Percentiles rank a stretch among this genome's conserved stretches.
These are phyloP conservation scores for Phytopythium vexans DNA, from an alignment of 352 stramenopile species.

Conservation along the genomic window DNA sequence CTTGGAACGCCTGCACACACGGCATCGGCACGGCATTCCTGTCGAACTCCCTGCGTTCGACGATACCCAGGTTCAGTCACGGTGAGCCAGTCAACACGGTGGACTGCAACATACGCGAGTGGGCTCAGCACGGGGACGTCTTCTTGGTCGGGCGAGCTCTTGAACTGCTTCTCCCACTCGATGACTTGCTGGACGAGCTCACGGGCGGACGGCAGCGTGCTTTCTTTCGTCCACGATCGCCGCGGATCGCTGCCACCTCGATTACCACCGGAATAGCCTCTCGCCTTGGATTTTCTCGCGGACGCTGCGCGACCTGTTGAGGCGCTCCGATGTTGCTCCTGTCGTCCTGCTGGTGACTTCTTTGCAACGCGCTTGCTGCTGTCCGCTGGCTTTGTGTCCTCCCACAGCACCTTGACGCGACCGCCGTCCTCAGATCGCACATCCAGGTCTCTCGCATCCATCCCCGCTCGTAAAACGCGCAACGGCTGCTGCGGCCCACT, in stretches of 20 bases:
- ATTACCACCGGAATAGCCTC: background rate
- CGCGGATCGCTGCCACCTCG: background rate
- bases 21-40: constrained; percentile 1
- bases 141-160: background rate
- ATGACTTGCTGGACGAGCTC: constrained; percentile 15
- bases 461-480: too few relatives aligned
- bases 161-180: constrained; percentile 19
- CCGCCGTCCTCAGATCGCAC: too few relatives aligned
- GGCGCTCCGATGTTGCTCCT: background rate
- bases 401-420: constrained; percentile 4
- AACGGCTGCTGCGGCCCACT: too few relatives aligned
- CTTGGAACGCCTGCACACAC: constrained; percentile 13
- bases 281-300: background rate
- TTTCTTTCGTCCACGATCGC: background rate
- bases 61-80: too few relatives aligned
- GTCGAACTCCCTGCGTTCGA: constrained; percentile 8
- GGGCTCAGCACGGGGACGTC: background rate
- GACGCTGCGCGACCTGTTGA: background rate
- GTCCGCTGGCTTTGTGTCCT: background rate
- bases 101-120: background rate
- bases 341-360: background rate
- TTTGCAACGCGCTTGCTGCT: too few relatives aligned
- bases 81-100: background rate
- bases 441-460: too few relatives aligned
- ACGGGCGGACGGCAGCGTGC: background rate